Base-by-base conservation (phyloP, 768 basidiomycete species). In the Lepiota venenata region DNA sequence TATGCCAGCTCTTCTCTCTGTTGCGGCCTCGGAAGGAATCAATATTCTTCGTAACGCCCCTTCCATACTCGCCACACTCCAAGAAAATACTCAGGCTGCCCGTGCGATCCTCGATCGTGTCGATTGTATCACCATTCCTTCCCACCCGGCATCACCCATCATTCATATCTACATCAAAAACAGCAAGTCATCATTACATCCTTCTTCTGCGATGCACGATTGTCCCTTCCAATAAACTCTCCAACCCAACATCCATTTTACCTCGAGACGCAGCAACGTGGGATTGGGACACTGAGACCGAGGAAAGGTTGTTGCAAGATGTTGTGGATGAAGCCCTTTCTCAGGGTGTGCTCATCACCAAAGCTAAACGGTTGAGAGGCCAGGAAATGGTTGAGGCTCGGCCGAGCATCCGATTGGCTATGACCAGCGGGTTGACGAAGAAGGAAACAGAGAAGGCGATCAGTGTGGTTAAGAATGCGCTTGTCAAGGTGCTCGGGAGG, bases 401-500 rank as follows among this genome's bases (percentile, higher is more conserved):
- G 43, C 93, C 97, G 36, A 91, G 88, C 61, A 84, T 98, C 56
- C 81, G 91, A 57, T 72, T 98, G n/a, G 87, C 88, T 20, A 72
- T 95, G 57, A 87, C 82, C 4, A 81, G 85, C 12, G 93, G 84
- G 12, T 67, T 98, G 59, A 85, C 85, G 21, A 88, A 78, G 79
- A 96, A 95, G 72, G 97, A 98, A 62, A 82, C 85, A 51, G 94
- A 97, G 77, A 95, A 93, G 75, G 90, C 94, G 2, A 83, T 85
- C 5, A 72, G 71, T 20, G 79, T 88, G 16, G 69, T 99, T 54
- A 91, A 87, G 72, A 75, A 76, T 27, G 87, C 86, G 37, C 72
- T 93, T 42, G 75, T 79, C 38, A 93, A 94, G 74, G 83, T 91
- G 3, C 68, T 93, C 47, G 75, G 80, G 22, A 86, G 70, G 73